These are phyloP conservation scores for Discostella stelligeroides DNA, from an alignment of 108 stramenopile genomes.

Conservation along the genomic window DNA sequence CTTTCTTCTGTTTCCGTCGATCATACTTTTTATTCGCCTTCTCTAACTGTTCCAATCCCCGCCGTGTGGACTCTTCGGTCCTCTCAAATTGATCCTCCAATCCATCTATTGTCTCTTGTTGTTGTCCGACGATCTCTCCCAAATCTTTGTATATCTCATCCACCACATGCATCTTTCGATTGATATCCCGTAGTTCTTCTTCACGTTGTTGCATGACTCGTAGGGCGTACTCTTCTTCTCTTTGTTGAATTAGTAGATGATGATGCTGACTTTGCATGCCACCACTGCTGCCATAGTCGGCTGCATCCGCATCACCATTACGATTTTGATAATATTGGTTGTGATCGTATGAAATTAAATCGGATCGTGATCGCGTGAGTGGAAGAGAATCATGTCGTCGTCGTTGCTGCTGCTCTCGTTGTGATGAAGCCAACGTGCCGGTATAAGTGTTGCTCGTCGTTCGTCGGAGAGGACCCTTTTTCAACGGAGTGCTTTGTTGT, in stretches of 20 bases:
- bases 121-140: conserved; percentile 33
- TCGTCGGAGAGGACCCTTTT: conserved; percentile 1
- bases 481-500: background rate
- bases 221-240: conserved; percentile 39
- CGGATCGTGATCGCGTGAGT: background rate
- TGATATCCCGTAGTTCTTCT: conserved; percentile 32
- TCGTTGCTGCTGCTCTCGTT: background rate
- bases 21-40: conserved; percentile 30
- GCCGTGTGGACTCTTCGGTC: conserved; percentile 15
- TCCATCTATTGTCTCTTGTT: conserved; percentile 37
- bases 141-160: conserved; percentile 45
- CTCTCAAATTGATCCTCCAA: conserved; percentile 24
- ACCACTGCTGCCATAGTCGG: background rate
- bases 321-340: too few relatives aligned
- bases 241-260: conserved; percentile 30
- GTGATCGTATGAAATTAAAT: background rate
- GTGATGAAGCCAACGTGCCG: too few relatives aligned
- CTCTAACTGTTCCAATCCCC: conserved; percentile 35
- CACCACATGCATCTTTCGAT: conserved; percentile 39
- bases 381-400: background rate
- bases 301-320: too few relatives aligned
- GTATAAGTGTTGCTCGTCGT: background rate
- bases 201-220: conserved; percentile 38
- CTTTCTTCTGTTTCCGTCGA: conserved; percentile 8
- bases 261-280: conserved; percentile 6